phyloP scores from a whole-genome alignment of 1,284 basidiomycete genomes.

The Rhodotorula sp. region DNA sequence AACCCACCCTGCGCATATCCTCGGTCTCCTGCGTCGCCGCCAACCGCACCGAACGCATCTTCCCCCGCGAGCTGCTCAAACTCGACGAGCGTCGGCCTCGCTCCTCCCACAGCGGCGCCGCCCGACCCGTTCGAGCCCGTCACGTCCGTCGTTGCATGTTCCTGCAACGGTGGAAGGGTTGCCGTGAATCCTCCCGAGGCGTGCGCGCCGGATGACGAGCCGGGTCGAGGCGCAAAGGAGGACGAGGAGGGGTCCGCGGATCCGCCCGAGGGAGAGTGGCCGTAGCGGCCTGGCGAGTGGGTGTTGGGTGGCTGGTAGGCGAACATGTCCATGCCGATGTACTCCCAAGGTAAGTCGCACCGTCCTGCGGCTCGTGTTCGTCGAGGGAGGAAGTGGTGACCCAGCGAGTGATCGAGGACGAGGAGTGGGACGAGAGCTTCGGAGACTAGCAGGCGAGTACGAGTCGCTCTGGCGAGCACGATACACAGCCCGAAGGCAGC shows the following conservation, averaged over 20 bases:
- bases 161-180: conserved; percentile 17
- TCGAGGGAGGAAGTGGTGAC: not conserved
- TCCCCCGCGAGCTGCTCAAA: conserved; percentile 23
- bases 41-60: not conserved
- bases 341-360: not conserved
- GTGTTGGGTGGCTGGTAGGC: conserved; percentile 19
- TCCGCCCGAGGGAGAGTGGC: not conserved
- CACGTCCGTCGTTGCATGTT: conserved; percentile 9
- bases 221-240: not conserved
- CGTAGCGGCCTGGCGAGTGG: not conserved
- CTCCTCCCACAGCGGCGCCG: too few species aligned
- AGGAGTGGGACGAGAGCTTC: not conserved
- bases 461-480: too few species aligned
- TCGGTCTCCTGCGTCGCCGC: not conserved
- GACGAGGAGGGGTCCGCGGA: not conserved
- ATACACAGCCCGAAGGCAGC: too few species aligned
- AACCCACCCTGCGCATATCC: not conserved
- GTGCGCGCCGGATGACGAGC: not conserved
- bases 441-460: not conserved
- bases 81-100: conserved; percentile 11
- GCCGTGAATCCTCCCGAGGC: conserved; percentile 12
- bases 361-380: not conserved
- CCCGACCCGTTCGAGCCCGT: not conserved
- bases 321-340: conserved; percentile 15
- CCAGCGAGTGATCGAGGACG: not conserved